phyloP scores from a whole-genome alignment of 345 rosid genomes.

The Kernera saxatilis region DNA sequence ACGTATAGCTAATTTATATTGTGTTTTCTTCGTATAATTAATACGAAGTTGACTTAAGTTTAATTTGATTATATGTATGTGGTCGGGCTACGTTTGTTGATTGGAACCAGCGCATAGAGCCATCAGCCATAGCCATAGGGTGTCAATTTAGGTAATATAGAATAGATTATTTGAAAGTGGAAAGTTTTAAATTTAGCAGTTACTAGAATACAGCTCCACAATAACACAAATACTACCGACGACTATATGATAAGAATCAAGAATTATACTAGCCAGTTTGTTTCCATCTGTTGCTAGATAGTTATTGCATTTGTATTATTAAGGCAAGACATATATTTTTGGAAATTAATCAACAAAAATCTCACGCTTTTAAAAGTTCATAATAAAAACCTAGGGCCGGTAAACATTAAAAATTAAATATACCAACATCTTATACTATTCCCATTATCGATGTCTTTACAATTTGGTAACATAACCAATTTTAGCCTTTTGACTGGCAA shows the following conservation, averaged over 20 bases:
- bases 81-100: slow-evolving; percentile 7
- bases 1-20: no score
- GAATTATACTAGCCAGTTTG: slow-evolving; percentile 1
- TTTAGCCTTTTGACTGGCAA: background rate
- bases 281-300: background rate
- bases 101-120: slow-evolving; percentile 4
- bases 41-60: slow-evolving; percentile 13
- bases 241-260: background rate
- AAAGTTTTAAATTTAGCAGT: background rate
- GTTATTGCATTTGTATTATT: slow-evolving; percentile 5
- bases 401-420: background rate
- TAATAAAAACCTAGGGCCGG: background rate
- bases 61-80: background rate
- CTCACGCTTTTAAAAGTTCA: background rate
- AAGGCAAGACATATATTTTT: background rate
- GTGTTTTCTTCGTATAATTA: background rate
- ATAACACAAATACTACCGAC: background rate
- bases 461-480: background rate
- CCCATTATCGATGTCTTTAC: background rate
- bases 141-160: slow-evolving; percentile 6
- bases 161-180: background rate
- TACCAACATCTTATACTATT: no score
- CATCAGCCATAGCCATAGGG: background rate
- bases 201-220: background rate
- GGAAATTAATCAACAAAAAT: background rate